Conservation (phyloP, 257 asterid genomes). For the Capsicum rhomboideum region DNA sequence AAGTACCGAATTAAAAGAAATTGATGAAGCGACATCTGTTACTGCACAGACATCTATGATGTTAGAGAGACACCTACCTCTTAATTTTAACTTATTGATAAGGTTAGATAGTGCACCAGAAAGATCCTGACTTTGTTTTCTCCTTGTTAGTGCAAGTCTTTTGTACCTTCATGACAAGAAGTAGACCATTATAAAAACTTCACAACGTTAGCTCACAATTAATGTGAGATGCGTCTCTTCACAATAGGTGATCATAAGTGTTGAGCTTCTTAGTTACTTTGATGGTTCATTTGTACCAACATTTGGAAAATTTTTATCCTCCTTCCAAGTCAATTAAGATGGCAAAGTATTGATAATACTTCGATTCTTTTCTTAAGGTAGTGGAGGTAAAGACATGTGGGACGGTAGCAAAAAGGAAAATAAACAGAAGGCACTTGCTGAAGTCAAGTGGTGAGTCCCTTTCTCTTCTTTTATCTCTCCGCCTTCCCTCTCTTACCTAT, state of each 20-base stretch:
- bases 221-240: neutral
- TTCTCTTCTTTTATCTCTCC: neutral
- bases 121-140: neutral
- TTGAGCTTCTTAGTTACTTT: neutral
- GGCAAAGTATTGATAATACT: neutral
- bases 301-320: neutral
- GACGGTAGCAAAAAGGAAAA: conserved; percentile 76
- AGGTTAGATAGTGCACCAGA: neutral
- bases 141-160: neutral
- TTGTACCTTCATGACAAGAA: neutral
- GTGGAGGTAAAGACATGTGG: conserved; percentile 85
- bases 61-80: neutral
- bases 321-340: neutral
- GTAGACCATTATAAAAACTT: neutral
- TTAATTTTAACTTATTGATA: neutral
- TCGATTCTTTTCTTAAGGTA: conserved; percentile 41
- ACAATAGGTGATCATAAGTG: neutral
- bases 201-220: neutral
- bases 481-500: neutral
- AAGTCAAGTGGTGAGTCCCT: conserved; percentile 79
- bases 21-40: neutral
- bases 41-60: neutral
- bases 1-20: neutral
- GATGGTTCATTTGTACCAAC: neutral
- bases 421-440: conserved; percentile 69